Evolutionary conservation across 108 stramenopile species (phyloP).

Genomic region (Cyclotella cryptica): DNA sequence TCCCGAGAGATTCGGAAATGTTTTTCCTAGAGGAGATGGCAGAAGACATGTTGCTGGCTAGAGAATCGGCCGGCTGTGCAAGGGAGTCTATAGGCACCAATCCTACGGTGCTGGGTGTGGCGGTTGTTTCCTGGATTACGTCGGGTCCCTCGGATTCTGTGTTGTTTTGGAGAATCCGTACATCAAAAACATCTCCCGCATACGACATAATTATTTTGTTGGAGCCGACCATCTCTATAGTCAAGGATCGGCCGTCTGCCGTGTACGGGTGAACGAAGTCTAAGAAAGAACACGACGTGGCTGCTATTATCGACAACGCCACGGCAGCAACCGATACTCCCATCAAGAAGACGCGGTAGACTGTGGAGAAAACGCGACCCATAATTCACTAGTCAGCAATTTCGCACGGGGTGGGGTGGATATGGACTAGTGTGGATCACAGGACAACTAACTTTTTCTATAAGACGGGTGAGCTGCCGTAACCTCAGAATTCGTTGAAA

Average conservation of each 20-base stretch:
- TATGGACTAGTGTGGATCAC: too few relatives aligned
- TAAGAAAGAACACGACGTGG: constrained; percentile 36
- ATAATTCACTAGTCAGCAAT: constrained; percentile 8
- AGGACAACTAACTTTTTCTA: too few relatives aligned
- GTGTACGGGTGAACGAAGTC: constrained; percentile 42
- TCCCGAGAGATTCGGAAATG: too few relatives aligned
- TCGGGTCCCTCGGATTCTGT: neutral
- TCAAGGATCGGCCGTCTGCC: neutral
- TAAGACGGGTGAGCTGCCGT: too few relatives aligned
- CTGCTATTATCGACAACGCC: constrained; percentile 29
- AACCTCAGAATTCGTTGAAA: too few relatives aligned
- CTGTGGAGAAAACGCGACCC: constrained; percentile 42
- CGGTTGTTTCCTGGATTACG: neutral
- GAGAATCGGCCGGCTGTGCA: constrained; percentile 5
- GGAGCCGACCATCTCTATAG: neutral
- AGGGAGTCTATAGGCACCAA: constrained; percentile 10
- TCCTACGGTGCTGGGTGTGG: neutral
- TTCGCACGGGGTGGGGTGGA: neutral
- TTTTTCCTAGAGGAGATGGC: too few relatives aligned
- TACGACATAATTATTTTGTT: neutral
- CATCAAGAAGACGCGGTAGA: constrained; percentile 41
- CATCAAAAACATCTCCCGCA: neutral
- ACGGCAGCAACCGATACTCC: constrained; percentile 21
- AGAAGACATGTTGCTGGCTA: too few relatives aligned
- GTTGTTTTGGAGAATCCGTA: neutral